Conservation (phyloP, 2,329 filamentous ascomycete genomes). For the Cryphonectria radicalis region DNA sequence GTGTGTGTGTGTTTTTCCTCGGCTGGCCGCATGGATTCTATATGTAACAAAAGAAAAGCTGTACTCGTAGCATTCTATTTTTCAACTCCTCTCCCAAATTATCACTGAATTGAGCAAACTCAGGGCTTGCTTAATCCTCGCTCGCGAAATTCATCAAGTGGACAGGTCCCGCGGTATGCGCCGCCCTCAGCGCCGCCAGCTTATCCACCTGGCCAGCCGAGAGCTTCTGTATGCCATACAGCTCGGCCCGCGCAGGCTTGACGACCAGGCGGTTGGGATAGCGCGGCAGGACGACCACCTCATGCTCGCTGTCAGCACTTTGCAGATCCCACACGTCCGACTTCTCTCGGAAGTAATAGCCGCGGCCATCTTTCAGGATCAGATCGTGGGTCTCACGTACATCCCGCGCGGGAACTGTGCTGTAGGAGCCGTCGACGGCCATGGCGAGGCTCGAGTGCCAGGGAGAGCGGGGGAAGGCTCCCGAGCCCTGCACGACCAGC, state of each 20-base stretch:
- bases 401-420: constrained; percentile 31
- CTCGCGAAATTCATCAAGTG: not conserved
- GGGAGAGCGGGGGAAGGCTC: constrained; percentile 35
- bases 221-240: not conserved
- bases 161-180: constrained; percentile 1
- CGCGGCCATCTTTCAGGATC: constrained; percentile 39
- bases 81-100: not conserved
- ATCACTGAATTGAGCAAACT: not conserved
- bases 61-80: not conserved
- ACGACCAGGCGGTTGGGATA: constrained; percentile 4
- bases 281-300: not conserved
- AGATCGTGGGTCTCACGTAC: constrained; percentile 38
- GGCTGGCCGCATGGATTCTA: not conserved
- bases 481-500: constrained; percentile 32
- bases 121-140: not conserved
- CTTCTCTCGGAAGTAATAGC: constrained; percentile 42
- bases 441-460: constrained; percentile 43
- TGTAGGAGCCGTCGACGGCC: constrained; percentile 37
- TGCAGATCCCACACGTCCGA: constrained; percentile 35
- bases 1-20: not conserved
- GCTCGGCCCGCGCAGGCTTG: not conserved
- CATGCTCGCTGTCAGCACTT: constrained; percentile 1
- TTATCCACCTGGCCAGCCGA: not conserved
- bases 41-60: not conserved
- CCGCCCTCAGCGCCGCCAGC: not conserved